Conservation (phyloP, 2,329 filamentous ascomycete species). For the Penicillium janthinellum region DNA sequence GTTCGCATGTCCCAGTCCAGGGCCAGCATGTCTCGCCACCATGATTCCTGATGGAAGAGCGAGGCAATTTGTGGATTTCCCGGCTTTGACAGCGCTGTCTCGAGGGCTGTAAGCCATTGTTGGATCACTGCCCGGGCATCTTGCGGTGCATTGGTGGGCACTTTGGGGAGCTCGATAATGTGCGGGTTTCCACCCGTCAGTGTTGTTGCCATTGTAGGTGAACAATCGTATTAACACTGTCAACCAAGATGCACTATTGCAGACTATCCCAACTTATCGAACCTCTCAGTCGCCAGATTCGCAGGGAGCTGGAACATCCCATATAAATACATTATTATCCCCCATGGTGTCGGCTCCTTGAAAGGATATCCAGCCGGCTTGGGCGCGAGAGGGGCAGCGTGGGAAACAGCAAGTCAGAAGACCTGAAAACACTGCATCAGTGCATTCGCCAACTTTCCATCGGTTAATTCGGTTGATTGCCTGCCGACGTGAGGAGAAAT, state of each 20-base stretch:
- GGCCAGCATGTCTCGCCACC: constrained; percentile 46
- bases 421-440: background rate
- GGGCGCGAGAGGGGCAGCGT: background rate
- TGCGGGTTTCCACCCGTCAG: constrained; percentile 31
- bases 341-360: background rate
- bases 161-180: constrained; percentile 35
- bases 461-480: background rate
- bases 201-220: constrained; percentile 21
- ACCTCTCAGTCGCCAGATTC: background rate
- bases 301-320: background rate
- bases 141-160: constrained; percentile 21
- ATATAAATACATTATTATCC: background rate
- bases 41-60: constrained; percentile 43
- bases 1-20: constrained; percentile 46
- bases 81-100: constrained; percentile 24
- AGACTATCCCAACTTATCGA: background rate
- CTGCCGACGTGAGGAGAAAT: background rate
- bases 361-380: background rate
- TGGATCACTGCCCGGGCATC: constrained; percentile 33
- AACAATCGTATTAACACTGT: too few relatives aligned
- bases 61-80: constrained; percentile 19
- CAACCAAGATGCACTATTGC: too few relatives aligned
- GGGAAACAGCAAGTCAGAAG: background rate
- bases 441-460: background rate
- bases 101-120: constrained; percentile 36